phyloP scores from a whole-genome alignment of 768 basidiomycete genomes.

The Lentinula boryana region DNA sequence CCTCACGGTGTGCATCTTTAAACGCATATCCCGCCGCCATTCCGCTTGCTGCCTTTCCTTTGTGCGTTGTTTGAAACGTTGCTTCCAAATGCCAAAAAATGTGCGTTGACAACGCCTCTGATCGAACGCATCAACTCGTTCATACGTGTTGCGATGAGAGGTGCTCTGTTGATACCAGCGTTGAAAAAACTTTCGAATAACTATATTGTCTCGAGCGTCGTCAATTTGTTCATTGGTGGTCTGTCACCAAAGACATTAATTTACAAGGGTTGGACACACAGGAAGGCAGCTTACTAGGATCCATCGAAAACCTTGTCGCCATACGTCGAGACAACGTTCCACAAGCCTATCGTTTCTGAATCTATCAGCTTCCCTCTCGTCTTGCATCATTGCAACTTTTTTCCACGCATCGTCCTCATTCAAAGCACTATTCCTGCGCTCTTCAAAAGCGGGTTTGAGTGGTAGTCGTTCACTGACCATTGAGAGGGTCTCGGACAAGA shows the following conservation, averaged over 20 bases:
- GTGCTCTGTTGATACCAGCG: slow-evolving; percentile 49
- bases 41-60: slow-evolving; percentile 49
- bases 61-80: slow-evolving; percentile 37
- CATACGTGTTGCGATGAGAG: slow-evolving; percentile 30
- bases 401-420: slow-evolving; percentile 77
- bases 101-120: slow-evolving; percentile 37
- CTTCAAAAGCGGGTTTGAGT: slow-evolving; percentile 18
- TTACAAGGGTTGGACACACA: background rate
- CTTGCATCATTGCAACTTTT: slow-evolving; percentile 62
- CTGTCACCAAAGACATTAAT: slow-evolving; percentile 28
- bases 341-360: slow-evolving; percentile 60
- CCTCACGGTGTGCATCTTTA: slow-evolving; percentile 58
- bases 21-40: slow-evolving; percentile 69
- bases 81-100: slow-evolving; percentile 47
- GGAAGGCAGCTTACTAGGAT: slow-evolving; percentile 49
- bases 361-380: slow-evolving; percentile 65
- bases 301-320: slow-evolving; percentile 70
- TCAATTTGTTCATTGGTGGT: slow-evolving; percentile 66
- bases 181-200: slow-evolving; percentile 52
- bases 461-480: background rate
- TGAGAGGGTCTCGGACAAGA: background rate
- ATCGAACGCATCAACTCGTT: slow-evolving; percentile 37
- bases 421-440: slow-evolving; percentile 42
- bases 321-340: slow-evolving; percentile 70
- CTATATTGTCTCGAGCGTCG: slow-evolving; percentile 60